Evolutionary conservation across 768 basidiomycete species (phyloP).

Genomic region (Mycena polygramma): DNA sequence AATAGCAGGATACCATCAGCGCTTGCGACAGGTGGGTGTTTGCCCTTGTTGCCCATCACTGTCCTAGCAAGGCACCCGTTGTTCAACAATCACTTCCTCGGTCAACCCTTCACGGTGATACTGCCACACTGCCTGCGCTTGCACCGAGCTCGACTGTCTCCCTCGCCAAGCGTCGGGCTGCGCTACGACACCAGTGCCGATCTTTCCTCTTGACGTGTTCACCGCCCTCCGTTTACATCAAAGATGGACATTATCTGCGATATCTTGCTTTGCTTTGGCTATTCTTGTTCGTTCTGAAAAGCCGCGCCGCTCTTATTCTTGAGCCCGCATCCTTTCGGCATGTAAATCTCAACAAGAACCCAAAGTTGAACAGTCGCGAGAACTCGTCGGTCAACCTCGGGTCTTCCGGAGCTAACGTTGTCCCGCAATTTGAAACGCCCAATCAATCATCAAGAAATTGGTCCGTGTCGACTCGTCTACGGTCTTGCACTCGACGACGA

Average conservation of each 20-base stretch:
- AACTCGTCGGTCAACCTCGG: background rate
- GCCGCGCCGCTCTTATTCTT: no score
- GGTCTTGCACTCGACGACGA: background rate
- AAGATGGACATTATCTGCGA: background rate
- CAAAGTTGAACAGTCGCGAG: no score
- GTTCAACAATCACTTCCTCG: no score
- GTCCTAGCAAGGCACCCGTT: no score
- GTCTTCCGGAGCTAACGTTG: background rate
- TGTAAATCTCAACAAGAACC: no score
- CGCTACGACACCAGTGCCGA: background rate
- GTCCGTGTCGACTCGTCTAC: background rate
- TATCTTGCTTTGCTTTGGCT: no score
- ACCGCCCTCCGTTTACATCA: conserved; percentile 4
- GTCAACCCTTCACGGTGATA: no score
- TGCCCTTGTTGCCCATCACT: background rate
- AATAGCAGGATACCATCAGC: conserved; percentile 21
- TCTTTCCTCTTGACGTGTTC: conserved; percentile 4
- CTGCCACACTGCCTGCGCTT: background rate
- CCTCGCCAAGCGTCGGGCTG: background rate
- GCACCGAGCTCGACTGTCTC: background rate
- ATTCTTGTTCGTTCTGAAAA: no score
- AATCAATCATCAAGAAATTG: background rate
- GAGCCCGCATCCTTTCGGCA: no score
- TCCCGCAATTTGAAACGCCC: background rate
- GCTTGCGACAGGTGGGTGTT: background rate